Base-by-base conservation (phyloP, 208 protist species). In the Trypanosoma boissoni region DNA sequence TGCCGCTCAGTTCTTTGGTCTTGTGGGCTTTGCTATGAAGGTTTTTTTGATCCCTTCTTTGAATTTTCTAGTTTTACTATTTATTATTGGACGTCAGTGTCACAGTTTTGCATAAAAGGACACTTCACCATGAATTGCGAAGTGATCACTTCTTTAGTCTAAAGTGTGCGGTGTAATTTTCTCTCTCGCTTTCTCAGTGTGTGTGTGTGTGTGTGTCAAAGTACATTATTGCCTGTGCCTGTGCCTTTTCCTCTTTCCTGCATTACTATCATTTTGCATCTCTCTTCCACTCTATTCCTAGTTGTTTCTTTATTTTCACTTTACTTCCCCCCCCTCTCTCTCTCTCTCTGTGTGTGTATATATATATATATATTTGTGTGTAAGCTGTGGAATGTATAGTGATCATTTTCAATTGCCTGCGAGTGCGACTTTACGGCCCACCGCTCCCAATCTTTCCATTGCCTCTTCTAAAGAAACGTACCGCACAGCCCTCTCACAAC, bases 1-100 rank as follows among this genome's bases (percentile, higher is more conserved):
- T 68, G 29, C 23, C 32, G 41, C 74, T 63, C 27, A 74, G 45
- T 31, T 58, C 70, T 5, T 57, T 60, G 0, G 42, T 76, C 28
- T 74, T 71, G 1, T 75, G 74, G 56, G 43, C 24, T 7, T 58
- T 83, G 14, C 75, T 72, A 4, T 7, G 29, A 6, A 54, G 49
- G n/a, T 65, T 86, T 29, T 67, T 76, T 10, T 39, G 39, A 9
- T 32, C 46, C 57, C 39, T 43, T 26, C 50, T 14, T 43, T 68
- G 12, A 60, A 53, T 16, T 9, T 49, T 8, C 51, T 26, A 21
- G 62, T 34, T 1, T 26, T 68, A 7, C 12, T 10, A 4, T 27
- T 68, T n/a, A 51, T 16, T 7, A 43, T 34, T 24, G 42, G 37
- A 23, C 27, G 31, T 6, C 28, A 29, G 42, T 9, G 24, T 7